These are phyloP conservation scores for Angophora floribunda DNA, from an alignment of 345 rosid genomes.

Conservation along the genomic window DNA sequence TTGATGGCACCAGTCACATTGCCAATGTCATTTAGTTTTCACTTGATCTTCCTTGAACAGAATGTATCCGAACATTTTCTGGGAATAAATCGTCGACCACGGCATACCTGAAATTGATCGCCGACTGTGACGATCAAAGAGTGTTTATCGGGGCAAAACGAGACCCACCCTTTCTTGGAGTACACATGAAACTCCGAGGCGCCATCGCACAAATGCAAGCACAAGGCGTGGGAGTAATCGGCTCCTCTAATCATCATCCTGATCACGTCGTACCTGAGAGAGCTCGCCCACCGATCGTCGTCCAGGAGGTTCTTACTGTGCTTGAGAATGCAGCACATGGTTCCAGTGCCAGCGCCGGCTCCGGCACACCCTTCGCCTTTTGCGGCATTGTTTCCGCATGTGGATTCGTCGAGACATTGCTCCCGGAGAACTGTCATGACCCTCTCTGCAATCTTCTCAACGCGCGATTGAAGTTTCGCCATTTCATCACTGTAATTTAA, in stretches of 20 bases:
- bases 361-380: constrained; percentile 4
- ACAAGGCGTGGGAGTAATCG: constrained; percentile 62
- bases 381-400: background rate
- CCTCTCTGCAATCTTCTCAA: constrained; percentile 50
- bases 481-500: constrained; percentile 45
- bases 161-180: constrained; percentile 83
- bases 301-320: constrained; percentile 14
- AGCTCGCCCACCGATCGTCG: constrained; percentile 14
- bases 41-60: background rate
- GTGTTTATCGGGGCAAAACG: constrained; percentile 53
- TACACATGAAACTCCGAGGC: constrained; percentile 69
- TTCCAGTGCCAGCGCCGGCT: constrained; percentile 2
- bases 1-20: background rate
- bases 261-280: constrained; percentile 54
- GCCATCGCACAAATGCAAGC: constrained; percentile 42
- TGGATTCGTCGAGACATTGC: background rate
- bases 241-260: constrained; percentile 68
- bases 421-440: constrained; percentile 8
- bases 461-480: constrained; percentile 24
- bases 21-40: background rate
- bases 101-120: constrained; percentile 56
- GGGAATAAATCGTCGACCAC: background rate
- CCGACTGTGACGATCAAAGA: constrained; percentile 69
- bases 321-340: constrained; percentile 39
- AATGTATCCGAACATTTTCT: background rate